A percentile compares a stretch with the other conserved stretches of the same genome.
Evolutionary conservation across 768 basidiomycete species (phyloP).

Genomic region (Omphalotus guepiniiformis): DNA sequence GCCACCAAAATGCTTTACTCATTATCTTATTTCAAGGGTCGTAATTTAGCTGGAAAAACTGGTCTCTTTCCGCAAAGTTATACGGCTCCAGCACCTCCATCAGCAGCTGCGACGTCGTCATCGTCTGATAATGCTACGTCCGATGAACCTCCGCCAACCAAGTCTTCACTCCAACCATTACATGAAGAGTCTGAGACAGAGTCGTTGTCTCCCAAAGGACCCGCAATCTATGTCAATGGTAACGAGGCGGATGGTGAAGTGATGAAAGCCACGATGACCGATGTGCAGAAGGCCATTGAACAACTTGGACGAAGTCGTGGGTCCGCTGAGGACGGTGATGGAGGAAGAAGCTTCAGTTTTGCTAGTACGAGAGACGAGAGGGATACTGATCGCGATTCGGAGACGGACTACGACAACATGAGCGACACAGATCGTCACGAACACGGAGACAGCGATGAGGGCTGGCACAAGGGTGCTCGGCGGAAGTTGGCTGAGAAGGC

Average conservation of each 20-base stretch:
- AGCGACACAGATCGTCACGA: constrained; percentile 44
- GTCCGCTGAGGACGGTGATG: constrained; percentile 41
- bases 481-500: constrained; percentile 69
- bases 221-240: constrained; percentile 26
- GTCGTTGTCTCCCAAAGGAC: constrained; percentile 24
- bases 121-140: constrained; percentile 18
- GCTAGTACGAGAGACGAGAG: constrained; percentile 58
- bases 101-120: constrained; percentile 18
- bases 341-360: constrained; percentile 72
- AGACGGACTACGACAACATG: constrained; percentile 46
- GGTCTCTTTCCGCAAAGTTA: constrained; percentile 93
- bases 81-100: constrained; percentile 58
- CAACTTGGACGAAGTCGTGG: constrained; percentile 58
- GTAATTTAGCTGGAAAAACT: constrained; percentile 73
- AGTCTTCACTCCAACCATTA: constrained; percentile 37
- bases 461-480: constrained; percentile 63
- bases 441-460: constrained; percentile 35
- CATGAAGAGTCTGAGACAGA: constrained; percentile 43
- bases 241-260: constrained; percentile 41
- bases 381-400: constrained; percentile 53
- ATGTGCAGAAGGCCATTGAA: constrained; percentile 88
- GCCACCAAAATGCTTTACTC: constrained; percentile 7
- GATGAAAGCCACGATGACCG: constrained; percentile 86
- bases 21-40: constrained; percentile 53
- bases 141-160: constrained; percentile 5